Percentiles rank a stretch among this genome's conserved stretches.
Evolutionary conservation across 2,329 filamentous ascomycete species (phyloP).

Genomic region (Phialophora expanda): DNA sequence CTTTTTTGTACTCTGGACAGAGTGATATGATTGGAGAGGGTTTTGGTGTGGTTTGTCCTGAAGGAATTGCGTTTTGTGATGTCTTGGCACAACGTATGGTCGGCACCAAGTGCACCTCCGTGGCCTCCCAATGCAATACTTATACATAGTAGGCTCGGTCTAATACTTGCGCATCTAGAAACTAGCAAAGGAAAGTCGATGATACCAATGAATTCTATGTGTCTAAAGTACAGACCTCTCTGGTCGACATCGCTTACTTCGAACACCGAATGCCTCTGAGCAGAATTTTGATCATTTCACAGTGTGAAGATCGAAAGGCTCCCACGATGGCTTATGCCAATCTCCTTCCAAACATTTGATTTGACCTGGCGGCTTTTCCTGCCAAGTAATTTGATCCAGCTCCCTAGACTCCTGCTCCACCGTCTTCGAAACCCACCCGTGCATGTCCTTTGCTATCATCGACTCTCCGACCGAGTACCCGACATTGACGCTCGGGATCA

Average conservation of each 20-base stretch:
- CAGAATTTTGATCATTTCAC: background rate
- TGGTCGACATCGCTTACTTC: background rate
- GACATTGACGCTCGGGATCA: slow-evolving; percentile 62
- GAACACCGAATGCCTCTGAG: background rate
- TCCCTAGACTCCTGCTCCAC: slow-evolving; percentile 23
- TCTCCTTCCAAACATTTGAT: slow-evolving; percentile 36
- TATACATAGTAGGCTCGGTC: background rate
- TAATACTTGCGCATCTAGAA: background rate
- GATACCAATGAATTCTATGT: background rate
- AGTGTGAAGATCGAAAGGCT: slow-evolving; percentile 18
- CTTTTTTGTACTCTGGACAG: background rate
- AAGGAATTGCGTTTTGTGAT: no score
- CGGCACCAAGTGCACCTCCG: no score
- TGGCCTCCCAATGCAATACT: background rate
- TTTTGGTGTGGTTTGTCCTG: no score
- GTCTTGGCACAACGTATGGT: no score
- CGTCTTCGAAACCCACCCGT: slow-evolving; percentile 53
- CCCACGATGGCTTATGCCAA: slow-evolving; percentile 23
- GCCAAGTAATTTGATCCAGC: slow-evolving; percentile 36
- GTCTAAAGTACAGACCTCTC: background rate
- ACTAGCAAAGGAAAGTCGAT: background rate
- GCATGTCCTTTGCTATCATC: slow-evolving; percentile 55
- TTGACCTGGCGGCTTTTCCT: slow-evolving; percentile 37
- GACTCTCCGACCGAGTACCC: slow-evolving; percentile 58
- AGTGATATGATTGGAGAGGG: no score